These are phyloP conservation scores for Ascocoryne sarcoides DNA, from an alignment of 2,329 filamentous ascomycete species.

Conservation along the genomic window DNA sequence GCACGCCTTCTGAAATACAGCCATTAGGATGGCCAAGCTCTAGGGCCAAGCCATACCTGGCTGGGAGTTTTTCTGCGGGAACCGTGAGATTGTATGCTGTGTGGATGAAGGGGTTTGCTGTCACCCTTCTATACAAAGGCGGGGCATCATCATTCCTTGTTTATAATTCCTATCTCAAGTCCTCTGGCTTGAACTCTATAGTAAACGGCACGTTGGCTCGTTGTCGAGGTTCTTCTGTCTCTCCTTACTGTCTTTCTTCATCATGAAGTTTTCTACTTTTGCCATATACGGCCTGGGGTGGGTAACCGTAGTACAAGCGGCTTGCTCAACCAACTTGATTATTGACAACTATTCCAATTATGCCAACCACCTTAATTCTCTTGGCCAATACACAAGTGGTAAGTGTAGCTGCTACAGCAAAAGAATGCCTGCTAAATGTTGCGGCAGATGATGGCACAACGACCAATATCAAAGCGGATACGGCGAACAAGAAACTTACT, in stretches of 20 bases:
- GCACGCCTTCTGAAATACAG: no score
- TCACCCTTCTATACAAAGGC: no score
- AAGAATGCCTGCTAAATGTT: no score
- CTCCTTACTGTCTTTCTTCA: constrained; percentile 3
- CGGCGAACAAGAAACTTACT: constrained; percentile 35
- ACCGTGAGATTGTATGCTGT: no score
- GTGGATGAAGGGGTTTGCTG: no score
- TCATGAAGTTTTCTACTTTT: constrained; percentile 8
- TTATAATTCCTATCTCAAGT: no score
- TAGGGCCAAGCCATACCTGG: no score
- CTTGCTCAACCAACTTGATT: constrained; percentile 23
- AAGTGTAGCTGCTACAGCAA: no score
- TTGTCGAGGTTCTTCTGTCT: constrained; percentile 13
- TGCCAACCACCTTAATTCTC: constrained; percentile 28
- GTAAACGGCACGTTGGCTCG: constrained; percentile 7
- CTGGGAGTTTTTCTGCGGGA: no score
- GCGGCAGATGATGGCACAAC: constrained; percentile 43
- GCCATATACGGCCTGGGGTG: constrained; percentile 6
- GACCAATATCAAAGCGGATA: constrained; percentile 32
- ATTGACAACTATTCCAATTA: constrained; percentile 27
- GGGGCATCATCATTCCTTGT: no score
- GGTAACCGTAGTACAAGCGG: constrained; percentile 12
- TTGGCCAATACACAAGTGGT: constrained; percentile 32
- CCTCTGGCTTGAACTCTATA: not conserved
- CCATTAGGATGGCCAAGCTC: no score